These are phyloP conservation scores for Infundibulicybe gibba DNA, from an alignment of 768 basidiomycete genomes.

Conservation along the genomic window DNA sequence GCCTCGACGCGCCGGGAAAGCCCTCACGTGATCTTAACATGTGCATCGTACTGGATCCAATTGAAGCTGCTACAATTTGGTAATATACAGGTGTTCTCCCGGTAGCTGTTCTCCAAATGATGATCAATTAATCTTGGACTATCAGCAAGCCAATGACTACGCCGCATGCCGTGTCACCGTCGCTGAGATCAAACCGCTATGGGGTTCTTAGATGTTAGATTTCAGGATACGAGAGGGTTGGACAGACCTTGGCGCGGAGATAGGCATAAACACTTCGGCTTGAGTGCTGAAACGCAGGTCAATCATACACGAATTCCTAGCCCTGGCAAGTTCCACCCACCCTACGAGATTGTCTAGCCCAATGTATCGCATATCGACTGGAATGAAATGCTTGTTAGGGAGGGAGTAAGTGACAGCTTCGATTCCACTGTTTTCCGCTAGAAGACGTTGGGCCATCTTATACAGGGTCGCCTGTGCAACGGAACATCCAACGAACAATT, in stretches of 20 bases:
- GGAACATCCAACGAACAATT: not conserved
- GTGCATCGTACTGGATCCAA: too few relatives aligned
- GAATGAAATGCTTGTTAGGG: constrained; percentile 95
- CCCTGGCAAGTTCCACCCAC: constrained; percentile 25
- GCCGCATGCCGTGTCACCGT: constrained; percentile 43
- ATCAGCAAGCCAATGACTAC: too few relatives aligned
- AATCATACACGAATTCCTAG: not conserved
- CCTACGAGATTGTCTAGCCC: constrained; percentile 68
- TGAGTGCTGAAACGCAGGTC: constrained; percentile 38
- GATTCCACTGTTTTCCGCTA: constrained; percentile 61
- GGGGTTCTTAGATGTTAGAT: constrained; percentile 9
- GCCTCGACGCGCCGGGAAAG: too few relatives aligned
- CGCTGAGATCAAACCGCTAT: constrained; percentile 60
- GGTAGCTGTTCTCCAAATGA: too few relatives aligned
- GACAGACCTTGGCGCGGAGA: constrained; percentile 80
- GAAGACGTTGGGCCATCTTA: constrained; percentile 78
- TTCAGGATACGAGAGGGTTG: constrained; percentile 6
- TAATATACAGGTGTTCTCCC: too few relatives aligned
- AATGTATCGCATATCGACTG: constrained; percentile 77
- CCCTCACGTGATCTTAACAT: too few relatives aligned
- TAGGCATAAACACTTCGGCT: constrained; percentile 86
- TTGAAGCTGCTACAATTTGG: too few relatives aligned
- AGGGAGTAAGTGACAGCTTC: constrained; percentile 64
- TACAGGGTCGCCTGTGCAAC: constrained; percentile 77
- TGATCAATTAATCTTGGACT: too few relatives aligned